Base-by-base conservation (phyloP, 768 basidiomycete genomes). In the Imleria badia region DNA sequence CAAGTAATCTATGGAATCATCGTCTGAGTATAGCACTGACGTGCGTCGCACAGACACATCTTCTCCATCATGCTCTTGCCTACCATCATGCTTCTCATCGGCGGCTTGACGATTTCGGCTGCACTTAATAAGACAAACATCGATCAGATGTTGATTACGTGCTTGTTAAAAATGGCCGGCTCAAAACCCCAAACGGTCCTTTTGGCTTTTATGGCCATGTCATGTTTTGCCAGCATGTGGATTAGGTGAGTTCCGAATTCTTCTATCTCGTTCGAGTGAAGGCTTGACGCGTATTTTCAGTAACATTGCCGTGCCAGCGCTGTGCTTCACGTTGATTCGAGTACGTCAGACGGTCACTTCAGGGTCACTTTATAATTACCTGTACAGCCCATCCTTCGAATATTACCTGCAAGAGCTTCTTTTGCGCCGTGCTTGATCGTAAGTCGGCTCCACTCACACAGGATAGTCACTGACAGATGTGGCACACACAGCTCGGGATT, bases 141-240 rank as follows among this genome's bases (percentile, higher is more conserved):
- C 56, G 97, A 98, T 73, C 82, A 87, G 22, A 83, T 98, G 52
- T 70, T 98, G 45, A 94, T 98, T 57, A 95, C 94, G 5, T 82
- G 90, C 29, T 85, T 98, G 39, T 81, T 99, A 48, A 88, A 85
- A 64, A 78, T 98, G 47, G 97, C 97, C 8, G 96, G 97, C 6
- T 87, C 92, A 11, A 80, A 80, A 51, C 97, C 96, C 3, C 85
- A 83, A 56, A 87, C 81, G 1, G 95, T 99, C 5, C 76, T 99
- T 9, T 81, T 99, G 42, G 87, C 93, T 0, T 91, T 98, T 70
- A 98, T 98, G 97, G 84, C 78, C 40, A 94, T 99, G 17, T 89
- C 94, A 2, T 98, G 94, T 66, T 99, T 99, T 68, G 94, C 95
- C 4, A 94, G 91, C 72, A 99, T 98, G 96, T 98, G 94, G 97